Conservation (phyloP, 2,329 filamentous ascomycete species). For the Lecanicillium sp. region DNA sequence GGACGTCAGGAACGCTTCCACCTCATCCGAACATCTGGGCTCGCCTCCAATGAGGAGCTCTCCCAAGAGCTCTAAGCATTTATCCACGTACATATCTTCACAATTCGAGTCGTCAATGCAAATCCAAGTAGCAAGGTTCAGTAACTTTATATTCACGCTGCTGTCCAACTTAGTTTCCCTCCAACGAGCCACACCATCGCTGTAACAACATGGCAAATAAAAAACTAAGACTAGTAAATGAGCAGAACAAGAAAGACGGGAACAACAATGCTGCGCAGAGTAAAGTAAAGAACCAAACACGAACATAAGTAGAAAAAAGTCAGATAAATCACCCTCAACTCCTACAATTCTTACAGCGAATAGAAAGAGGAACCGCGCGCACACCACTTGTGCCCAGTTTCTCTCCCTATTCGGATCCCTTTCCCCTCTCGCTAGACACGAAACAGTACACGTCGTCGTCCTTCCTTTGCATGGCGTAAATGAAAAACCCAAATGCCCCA, state of each 20-base stretch:
- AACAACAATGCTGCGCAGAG: slow-evolving; percentile 13
- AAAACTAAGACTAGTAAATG: slow-evolving; percentile 4
- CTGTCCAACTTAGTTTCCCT: slow-evolving; percentile 13
- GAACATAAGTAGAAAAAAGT: slow-evolving; percentile 5
- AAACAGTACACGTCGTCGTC: too few species aligned
- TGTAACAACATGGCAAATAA: slow-evolving; percentile 10
- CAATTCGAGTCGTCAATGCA: neutral
- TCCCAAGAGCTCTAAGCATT: neutral
- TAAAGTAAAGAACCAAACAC: slow-evolving; percentile 9
- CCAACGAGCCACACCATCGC: slow-evolving; percentile 3
- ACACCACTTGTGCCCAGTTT: neutral
- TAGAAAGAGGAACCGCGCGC: neutral
- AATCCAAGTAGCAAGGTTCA: neutral
- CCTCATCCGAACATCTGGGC: slow-evolving; percentile 22
- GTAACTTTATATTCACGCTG: slow-evolving; percentile 14
- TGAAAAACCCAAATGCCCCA: neutral
- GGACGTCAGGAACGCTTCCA: slow-evolving; percentile 41
- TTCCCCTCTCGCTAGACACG: slow-evolving; percentile 5
- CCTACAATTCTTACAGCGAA: slow-evolving; percentile 14
- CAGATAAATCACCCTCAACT: slow-evolving; percentile 14
- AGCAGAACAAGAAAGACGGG: slow-evolving; percentile 2
- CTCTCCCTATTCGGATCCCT: neutral
- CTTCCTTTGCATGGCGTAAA: neutral
- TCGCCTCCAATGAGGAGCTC: neutral
- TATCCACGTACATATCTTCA: neutral